Conservation (phyloP, 2,329 filamentous ascomycete genomes). For the Xylariomycetidae sp. region DNA sequence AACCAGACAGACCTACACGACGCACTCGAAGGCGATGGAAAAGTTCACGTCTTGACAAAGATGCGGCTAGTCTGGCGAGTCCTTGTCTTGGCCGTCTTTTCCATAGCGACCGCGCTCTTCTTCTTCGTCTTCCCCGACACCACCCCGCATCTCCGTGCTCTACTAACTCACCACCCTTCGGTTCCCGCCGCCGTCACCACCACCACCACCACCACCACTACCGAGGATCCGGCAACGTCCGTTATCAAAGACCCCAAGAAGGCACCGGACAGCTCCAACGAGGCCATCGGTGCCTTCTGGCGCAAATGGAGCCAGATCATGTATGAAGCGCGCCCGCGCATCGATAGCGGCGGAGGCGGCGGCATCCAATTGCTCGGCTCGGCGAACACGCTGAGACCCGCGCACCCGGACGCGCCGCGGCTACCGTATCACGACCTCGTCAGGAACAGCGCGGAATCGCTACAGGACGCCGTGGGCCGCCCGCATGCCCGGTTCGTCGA, state of each 20-base stretch:
- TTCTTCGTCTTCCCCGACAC: background rate
- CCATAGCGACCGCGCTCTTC: background rate
- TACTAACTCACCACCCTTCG: too few relatives aligned
- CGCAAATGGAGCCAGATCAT: constrained; percentile 3
- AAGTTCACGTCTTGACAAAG: too few relatives aligned
- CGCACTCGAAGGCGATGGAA: too few relatives aligned
- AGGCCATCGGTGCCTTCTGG: constrained; percentile 6
- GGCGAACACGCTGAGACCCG: background rate
- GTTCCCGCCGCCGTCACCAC: background rate
- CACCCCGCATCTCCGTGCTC: background rate
- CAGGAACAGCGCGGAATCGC: background rate
- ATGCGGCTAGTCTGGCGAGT: too few relatives aligned
- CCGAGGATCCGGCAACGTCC: background rate
- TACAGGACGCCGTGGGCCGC: background rate
- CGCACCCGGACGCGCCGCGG: too few relatives aligned
- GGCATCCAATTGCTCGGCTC: too few relatives aligned
- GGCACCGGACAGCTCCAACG: background rate
- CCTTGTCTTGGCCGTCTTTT: background rate
- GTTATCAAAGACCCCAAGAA: background rate
- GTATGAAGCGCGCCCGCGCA: constrained; percentile 2
- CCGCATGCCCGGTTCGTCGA: background rate
- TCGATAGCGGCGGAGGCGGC: constrained; percentile 1
- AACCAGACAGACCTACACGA: too few relatives aligned
- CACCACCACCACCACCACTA: background rate
- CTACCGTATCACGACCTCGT: background rate